Evolutionary conservation across 108 stramenopile species (phyloP), one percentile per base, ranked within the genome.

Genomic region (Craspedostauros australis): DNA sequence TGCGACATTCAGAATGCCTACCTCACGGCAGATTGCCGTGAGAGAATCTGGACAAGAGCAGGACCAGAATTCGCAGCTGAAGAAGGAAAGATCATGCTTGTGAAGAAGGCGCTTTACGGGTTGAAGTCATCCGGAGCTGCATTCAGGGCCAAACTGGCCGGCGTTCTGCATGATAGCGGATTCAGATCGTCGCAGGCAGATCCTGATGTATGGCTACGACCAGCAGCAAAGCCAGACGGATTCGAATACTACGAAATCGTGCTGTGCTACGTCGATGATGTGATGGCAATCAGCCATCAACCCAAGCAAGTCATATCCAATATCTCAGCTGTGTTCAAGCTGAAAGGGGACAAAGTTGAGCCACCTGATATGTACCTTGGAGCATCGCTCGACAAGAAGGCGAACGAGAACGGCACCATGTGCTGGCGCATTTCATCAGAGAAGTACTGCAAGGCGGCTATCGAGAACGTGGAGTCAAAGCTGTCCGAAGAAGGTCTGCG

Each of bases 21-120:
- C 25, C 38, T 75, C 28, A 70, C 23, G 1, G 68, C 63, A 22
- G 28, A 31, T 8, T 42, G 15, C n/a, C 26, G 2, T 5, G 74
- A 70, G 37, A 66, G 57, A 60, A 25, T 62, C 8, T 71, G 43
- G 23, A 57, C 38, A 9, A 38, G 46, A 9, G 26, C 39, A 2
- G 70, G 76, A 0, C 36, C 31, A 11, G 69, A 76, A 27, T 76
- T 66, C 46, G 69, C 56, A 14, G 29, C 48, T 0, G 38, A 47
- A 3, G 5, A 27, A 9, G 79, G 72, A 9, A 64, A 66, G 31
- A 39, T 54, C 2, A 29, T 55, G 37, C 39, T 66, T 5, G 29
- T 80, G 6, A 39, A 20, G 2, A 15, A 64, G 32, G 75, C 68
- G 25, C 32, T 80, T 3, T 80, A 80, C 39, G 75, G 79, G 27